phyloP scores from a whole-genome alignment of 306 rosid species.

The Cucurbita argyrosperma region DNA sequence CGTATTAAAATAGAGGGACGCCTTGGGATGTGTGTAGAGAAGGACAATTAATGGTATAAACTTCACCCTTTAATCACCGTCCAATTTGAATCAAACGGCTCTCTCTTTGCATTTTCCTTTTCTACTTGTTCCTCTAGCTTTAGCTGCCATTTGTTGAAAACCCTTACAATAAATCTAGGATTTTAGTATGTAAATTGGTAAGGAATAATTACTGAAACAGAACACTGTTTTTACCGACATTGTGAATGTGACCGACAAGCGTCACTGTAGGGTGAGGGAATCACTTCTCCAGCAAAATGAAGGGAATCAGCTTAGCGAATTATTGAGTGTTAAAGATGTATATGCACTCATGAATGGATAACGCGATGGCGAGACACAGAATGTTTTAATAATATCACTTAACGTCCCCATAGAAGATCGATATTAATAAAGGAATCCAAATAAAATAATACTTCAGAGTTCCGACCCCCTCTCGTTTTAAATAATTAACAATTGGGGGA shows the following conservation, averaged over 20 bases:
- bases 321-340: background rate
- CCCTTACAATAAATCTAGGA: background rate
- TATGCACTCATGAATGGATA: background rate
- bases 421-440: background rate
- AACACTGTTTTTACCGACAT: conserved; percentile 3
- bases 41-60: background rate
- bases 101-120: background rate
- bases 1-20: background rate
- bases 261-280: background rate
- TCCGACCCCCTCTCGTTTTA: background rate
- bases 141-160: background rate
- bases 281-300: background rate
- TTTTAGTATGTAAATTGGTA: background rate
- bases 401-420: background rate
- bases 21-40: background rate
- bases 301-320: background rate
- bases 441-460: background rate
- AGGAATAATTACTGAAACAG: background rate
- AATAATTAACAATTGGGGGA: background rate
- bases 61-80: background rate
- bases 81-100: conserved; percentile 2
- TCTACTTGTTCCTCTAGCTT: background rate
- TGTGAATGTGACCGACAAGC: background rate
- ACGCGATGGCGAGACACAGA: background rate
- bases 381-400: background rate